phyloP scores from a whole-genome alignment of 352 stramenopile species.

The Blastocystis sp. region DNA sequence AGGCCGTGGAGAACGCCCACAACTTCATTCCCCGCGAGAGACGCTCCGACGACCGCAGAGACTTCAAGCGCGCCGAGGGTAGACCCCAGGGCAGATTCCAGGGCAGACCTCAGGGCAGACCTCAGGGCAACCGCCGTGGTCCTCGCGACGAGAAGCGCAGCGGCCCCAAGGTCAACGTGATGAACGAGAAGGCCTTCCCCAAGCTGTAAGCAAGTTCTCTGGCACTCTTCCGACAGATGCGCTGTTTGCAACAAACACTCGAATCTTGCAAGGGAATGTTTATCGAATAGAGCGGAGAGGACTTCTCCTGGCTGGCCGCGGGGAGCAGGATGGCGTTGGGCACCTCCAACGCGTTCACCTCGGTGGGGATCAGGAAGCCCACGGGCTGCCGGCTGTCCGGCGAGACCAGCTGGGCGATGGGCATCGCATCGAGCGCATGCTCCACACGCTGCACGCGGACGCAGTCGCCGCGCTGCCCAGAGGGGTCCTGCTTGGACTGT shows the following conservation, averaged over 20 bases:
- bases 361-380: conserved; percentile 9
- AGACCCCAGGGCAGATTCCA: not conserved
- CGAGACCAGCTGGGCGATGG: not conserved
- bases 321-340: conserved; percentile 28
- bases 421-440: not conserved
- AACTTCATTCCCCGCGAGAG: not conserved
- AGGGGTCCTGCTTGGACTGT: not conserved
- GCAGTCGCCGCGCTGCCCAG: not conserved
- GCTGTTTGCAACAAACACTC: conserved; percentile 21
- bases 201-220: conserved; percentile 49
- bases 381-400: not conserved
- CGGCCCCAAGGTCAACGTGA: conserved; percentile 54
- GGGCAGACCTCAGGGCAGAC: not conserved
- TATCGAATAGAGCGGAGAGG: not conserved
- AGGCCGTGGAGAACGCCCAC: conserved; percentile 27
- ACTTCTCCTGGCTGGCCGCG: not conserved
- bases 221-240: not conserved
- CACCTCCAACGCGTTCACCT: not conserved
- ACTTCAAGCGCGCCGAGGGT: not conserved
- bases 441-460: not conserved
- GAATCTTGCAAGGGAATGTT: conserved; percentile 6
- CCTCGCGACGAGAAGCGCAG: not conserved
- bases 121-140: conserved; percentile 1
- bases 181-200: conserved; percentile 53
- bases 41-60: not conserved